These are phyloP conservation scores for Salicornia ramosissima DNA, from an alignment of 148 eudicot species.

Conservation along the genomic window DNA sequence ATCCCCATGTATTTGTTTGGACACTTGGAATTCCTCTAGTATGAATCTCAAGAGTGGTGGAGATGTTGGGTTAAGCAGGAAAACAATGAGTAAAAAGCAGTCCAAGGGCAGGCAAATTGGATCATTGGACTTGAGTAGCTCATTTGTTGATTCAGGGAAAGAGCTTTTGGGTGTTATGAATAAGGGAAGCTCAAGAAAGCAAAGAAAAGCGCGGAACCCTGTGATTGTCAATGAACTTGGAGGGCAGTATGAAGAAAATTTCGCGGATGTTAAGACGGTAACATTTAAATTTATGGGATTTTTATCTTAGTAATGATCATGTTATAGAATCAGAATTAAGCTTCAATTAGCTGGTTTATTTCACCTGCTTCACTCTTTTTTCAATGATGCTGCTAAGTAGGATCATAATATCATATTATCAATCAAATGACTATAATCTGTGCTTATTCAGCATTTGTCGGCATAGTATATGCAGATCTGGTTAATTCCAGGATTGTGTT, in stretches of 20 bases:
- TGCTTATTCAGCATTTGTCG: not conserved
- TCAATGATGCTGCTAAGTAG: too few relatives aligned
- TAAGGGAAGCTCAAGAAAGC: constrained; percentile 37
- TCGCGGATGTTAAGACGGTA: constrained; percentile 83
- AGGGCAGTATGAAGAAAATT: constrained; percentile 88
- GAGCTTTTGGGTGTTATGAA: constrained; percentile 22
- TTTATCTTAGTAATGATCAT: not conserved
- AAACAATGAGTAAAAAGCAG: constrained; percentile 22
- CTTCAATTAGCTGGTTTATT: too few relatives aligned
- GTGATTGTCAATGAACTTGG: constrained; percentile 58
- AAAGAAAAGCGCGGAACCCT: constrained; percentile 36
- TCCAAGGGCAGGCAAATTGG: constrained; percentile 13
- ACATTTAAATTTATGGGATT: constrained; percentile 11
- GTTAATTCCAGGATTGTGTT: not conserved
- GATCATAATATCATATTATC: too few relatives aligned
- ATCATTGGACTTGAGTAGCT: constrained; percentile 25
- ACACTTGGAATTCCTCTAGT: constrained; percentile 40
- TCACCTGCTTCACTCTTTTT: too few relatives aligned
- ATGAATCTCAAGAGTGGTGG: constrained; percentile 36
- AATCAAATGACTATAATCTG: too few relatives aligned
- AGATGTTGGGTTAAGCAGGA: constrained; percentile 20
- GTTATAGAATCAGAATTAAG: not conserved
- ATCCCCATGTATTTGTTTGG: constrained; percentile 64
- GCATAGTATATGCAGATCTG: constrained; percentile 3
- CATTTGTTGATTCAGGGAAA: constrained; percentile 34